phyloP scores from a whole-genome alignment of 73 alveolate genomes.

The Blepharisma stoltei region DNA sequence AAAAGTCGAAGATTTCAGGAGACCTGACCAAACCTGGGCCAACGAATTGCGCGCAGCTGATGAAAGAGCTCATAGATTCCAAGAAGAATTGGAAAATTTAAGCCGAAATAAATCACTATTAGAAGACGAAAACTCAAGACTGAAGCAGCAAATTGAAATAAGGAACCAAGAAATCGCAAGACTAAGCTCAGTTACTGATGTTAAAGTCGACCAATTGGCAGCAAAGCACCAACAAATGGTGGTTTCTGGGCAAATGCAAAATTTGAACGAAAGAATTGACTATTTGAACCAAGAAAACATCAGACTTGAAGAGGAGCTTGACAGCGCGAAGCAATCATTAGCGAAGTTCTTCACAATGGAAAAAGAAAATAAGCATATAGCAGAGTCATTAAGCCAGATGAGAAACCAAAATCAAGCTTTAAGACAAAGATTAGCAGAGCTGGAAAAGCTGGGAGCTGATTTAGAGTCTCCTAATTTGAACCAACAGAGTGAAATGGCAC shows the following conservation, averaged over 20 bases:
- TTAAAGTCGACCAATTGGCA: conserved; percentile 33
- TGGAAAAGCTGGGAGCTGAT: conserved; percentile 26
- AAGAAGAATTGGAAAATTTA: conserved; percentile 31
- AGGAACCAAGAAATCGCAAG: conserved; percentile 46
- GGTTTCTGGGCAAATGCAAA: conserved; percentile 20
- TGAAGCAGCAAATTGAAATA: not conserved
- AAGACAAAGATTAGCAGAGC: conserved; percentile 23
- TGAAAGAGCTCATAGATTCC: conserved; percentile 34
- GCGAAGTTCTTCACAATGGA: conserved; percentile 14
- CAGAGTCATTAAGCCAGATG: conserved; percentile 28
- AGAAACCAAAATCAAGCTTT: conserved; percentile 40
- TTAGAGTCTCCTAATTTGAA: conserved; percentile 25
- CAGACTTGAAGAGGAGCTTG: conserved; percentile 37
- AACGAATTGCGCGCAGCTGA: conserved; percentile 52
- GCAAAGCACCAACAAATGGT: conserved; percentile 20
- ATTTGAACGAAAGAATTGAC: conserved; percentile 37
- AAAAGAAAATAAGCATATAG: conserved; percentile 35
- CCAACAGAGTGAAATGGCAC: not conserved
- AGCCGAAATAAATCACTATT: not conserved
- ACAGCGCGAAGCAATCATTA: conserved; percentile 34
- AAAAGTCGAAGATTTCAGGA: not conserved
- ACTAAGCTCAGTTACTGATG: conserved; percentile 30
- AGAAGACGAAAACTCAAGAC: conserved; percentile 26
- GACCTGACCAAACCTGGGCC: conserved; percentile 45
- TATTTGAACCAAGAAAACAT: conserved; percentile 36